Conservation (phyloP, 192 early-diverging fungal genomes). For the Phycomyces blakesleeanus region DNA sequence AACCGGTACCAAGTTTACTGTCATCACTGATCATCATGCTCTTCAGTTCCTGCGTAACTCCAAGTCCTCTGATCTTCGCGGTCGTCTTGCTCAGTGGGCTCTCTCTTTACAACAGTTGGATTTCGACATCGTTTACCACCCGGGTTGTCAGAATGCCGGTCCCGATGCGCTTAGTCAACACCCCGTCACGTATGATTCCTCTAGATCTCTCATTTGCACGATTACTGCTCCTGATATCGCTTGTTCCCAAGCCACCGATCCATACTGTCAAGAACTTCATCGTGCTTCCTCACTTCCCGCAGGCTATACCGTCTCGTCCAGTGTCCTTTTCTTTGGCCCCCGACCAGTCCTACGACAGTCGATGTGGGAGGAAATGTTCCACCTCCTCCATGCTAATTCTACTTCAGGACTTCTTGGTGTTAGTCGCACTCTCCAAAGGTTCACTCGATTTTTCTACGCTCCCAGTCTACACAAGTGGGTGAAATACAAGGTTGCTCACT, state of each 20-base stretch:
- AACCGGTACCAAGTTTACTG: not conserved
- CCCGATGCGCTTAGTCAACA: not conserved
- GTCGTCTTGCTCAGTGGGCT: not conserved
- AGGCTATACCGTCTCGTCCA: not conserved
- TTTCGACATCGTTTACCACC: not conserved
- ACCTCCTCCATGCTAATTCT: not conserved
- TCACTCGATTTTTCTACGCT: no score
- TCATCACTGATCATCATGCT: constrained; percentile 1
- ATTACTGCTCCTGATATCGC: not conserved
- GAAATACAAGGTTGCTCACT: no score
- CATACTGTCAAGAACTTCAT: not conserved
- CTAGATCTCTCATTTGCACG: not conserved
- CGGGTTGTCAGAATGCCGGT: not conserved
- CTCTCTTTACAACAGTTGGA: not conserved
- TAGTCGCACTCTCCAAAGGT: no score
- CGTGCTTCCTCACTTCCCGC: not conserved
- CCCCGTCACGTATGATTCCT: not conserved
- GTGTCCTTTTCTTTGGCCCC: constrained; percentile 3
- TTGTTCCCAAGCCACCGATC: not conserved
- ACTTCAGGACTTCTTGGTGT: not conserved
- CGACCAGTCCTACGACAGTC: not conserved
- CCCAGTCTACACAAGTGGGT: no score
- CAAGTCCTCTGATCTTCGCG: not conserved
- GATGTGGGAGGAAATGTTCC: not conserved
- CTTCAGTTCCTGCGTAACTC: not conserved